Evolutionary conservation across 768 basidiomycete genomes (phyloP), one percentile per base, ranked within the genome.

Genomic region (Leccinum broughii): DNA sequence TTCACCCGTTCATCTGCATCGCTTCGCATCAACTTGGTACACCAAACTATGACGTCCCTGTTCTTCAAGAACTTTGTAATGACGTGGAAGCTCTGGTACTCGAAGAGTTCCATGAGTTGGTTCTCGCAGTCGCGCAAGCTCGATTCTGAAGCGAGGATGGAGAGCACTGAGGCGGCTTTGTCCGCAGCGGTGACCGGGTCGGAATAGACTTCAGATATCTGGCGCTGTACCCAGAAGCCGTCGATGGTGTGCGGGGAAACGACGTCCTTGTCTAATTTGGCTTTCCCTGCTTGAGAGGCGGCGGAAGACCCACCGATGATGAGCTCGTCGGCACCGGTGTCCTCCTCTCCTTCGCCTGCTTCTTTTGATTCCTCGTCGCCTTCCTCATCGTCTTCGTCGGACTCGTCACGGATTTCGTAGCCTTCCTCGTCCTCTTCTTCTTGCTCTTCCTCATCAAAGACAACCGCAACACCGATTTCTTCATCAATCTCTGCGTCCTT

Each of bases 151-250:
- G 87, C 86, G 52, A 97, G 89, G 68, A 93, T 86, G 56, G 84
- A 83, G 56, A 98, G 86, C 1, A 95, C 94, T 10, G 87, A 77
- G 1, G 89, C 78, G 0, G 97, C 92, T 68, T 98, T 95, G 75
- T 93, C 91, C 58, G 94, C 89, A 3, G 95, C 92, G 15, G 93
- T 97, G 68, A 94, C 89, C 2, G 97, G 92, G 71, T 99, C 97
- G 5, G 95, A 84, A 69, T 97, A 98, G 14, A 94, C 82, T 70
- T 93, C 88, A 0, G 92, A 85, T 54, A 98, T 88, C 60, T 96
- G 90, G 1, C 95, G 89, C 70, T 99, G 97, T 0, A 99, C 93
- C 95, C 95, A 99, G 85, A 98, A 98, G 28, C 86, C 96, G 72
- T 99, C 96, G 68, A 99, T 88, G 54, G 88, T 83, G 62, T 97